Percentiles rank a stretch among this genome's conserved stretches.
phyloP scores from a whole-genome alignment of 1,139 yeast species.

The Taphrina pruni region DNA sequence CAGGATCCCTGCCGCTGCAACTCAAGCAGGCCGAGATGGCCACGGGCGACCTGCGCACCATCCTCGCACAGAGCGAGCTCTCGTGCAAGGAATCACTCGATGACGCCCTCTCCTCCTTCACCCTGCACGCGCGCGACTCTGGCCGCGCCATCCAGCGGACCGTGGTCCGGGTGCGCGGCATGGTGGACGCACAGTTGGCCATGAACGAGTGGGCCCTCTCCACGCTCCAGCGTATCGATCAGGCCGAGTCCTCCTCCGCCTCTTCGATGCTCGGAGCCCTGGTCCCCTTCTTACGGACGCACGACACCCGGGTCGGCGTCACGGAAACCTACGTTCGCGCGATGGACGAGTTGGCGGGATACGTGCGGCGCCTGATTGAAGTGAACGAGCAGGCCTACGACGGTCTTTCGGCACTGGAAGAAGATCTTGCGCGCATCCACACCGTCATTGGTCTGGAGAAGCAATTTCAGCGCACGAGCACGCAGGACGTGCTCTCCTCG shows the following conservation, averaged over 20 bases:
- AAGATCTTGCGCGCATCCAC: constrained; percentile 27
- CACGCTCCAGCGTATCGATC: constrained; percentile 19
- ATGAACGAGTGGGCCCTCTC: constrained; percentile 36
- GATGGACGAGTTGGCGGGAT: constrained; percentile 26
- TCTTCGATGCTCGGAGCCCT: constrained; percentile 15
- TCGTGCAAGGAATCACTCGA: constrained; percentile 32
- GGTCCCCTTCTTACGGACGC: constrained; percentile 24
- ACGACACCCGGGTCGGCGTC: constrained; percentile 26
- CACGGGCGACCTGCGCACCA: constrained; percentile 27
- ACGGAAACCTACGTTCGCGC: constrained; percentile 31
- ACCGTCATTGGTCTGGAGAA: constrained; percentile 33
- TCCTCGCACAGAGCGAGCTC: constrained; percentile 26
- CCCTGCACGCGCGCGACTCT: constrained; percentile 30
- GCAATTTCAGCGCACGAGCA: constrained; percentile 19
- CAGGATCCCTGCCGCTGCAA: constrained; percentile 31
- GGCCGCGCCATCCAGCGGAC: constrained; percentile 32
- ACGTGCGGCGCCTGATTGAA: constrained; percentile 26
- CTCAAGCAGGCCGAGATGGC: constrained; percentile 38
- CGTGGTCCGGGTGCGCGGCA: constrained; percentile 28
- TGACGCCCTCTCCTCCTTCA: constrained; percentile 29
- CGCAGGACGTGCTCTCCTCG: constrained; percentile 23
- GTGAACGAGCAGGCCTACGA: constrained; percentile 25
- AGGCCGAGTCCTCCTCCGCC: constrained; percentile 11
- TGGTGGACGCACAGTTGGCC: constrained; percentile 34
- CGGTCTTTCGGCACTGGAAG: constrained; percentile 19